Conservation (phyloP, 2,329 filamentous ascomycete genomes). For the Aspergillus brasiliensis region DNA sequence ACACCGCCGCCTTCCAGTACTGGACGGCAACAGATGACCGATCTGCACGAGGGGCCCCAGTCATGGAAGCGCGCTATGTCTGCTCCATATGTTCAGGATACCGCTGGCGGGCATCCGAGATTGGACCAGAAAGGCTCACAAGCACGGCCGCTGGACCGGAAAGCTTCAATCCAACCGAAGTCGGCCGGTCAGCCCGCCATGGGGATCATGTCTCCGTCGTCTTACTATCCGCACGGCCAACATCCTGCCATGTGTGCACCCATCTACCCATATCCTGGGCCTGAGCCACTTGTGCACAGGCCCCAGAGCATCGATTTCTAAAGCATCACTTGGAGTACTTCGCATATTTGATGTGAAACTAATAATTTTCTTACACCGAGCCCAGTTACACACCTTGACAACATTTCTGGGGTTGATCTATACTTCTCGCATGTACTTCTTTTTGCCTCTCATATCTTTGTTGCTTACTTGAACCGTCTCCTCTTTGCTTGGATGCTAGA, state of each 20-base stretch:
- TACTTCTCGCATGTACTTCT: background rate
- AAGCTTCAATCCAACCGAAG: constrained; percentile 22
- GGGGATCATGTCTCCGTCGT: constrained; percentile 24
- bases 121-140: constrained; percentile 22
- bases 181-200: constrained; percentile 16
- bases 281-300: constrained; percentile 25
- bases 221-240: constrained; percentile 26
- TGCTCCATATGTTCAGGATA: constrained; percentile 27
- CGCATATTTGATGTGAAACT: constrained; percentile 5
- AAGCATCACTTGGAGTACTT: background rate
- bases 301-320: constrained; percentile 28
- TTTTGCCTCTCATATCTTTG: background rate
- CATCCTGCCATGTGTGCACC: constrained; percentile 33
- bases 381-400: background rate
- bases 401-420: background rate
- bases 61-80: constrained; percentile 34
- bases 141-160: constrained; percentile 19
- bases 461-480: background rate
- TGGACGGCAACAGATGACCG: constrained; percentile 20
- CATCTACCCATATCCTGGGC: constrained; percentile 29
- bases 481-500: background rate
- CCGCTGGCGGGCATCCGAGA: constrained; percentile 16
- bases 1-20: constrained; percentile 21
- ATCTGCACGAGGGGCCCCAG: constrained; percentile 25
- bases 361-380: background rate